A percentile compares a stretch with the other conserved stretches of the same genome.
These are phyloP conservation scores for Sutorius australiensis DNA, from an alignment of 768 basidiomycete genomes.

Conservation along the genomic window DNA sequence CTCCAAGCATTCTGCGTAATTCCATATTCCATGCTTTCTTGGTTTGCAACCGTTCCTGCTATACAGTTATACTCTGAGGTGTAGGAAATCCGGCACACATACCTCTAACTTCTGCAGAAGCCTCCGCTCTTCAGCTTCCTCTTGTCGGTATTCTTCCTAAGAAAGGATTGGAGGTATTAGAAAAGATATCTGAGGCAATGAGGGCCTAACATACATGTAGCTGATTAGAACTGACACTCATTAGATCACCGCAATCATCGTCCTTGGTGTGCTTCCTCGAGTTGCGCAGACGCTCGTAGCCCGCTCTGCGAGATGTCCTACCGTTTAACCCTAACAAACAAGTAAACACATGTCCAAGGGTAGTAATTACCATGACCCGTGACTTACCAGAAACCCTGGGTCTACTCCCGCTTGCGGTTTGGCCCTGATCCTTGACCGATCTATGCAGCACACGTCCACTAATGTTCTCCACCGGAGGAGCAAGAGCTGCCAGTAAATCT, in stretches of 20 bases:
- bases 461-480: neutral
- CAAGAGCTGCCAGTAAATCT: neutral
- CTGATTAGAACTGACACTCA: neutral
- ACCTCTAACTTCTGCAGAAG: constrained; percentile 13
- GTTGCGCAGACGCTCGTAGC: neutral
- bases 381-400: neutral
- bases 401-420: neutral
- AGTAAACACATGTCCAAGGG: neutral
- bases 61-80: neutral
- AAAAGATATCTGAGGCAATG: too few relatives aligned
- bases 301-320: neutral
- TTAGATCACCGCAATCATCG: neutral
- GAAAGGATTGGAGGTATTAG: neutral
- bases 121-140: constrained; percentile 13
- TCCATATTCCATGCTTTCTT: constrained; percentile 9
- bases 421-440: neutral
- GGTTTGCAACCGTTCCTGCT: constrained; percentile 4
- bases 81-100: neutral
- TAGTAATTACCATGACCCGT: neutral
- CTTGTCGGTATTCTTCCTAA: constrained; percentile 10
- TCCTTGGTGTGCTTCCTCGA: neutral
- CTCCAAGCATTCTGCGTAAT: constrained; percentile 12
- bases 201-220: constrained; percentile 1
- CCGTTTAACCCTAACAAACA: neutral
- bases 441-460: neutral